Conservation (phyloP, 768 basidiomycete species). For the Lactarius pseudohatsudake region DNA sequence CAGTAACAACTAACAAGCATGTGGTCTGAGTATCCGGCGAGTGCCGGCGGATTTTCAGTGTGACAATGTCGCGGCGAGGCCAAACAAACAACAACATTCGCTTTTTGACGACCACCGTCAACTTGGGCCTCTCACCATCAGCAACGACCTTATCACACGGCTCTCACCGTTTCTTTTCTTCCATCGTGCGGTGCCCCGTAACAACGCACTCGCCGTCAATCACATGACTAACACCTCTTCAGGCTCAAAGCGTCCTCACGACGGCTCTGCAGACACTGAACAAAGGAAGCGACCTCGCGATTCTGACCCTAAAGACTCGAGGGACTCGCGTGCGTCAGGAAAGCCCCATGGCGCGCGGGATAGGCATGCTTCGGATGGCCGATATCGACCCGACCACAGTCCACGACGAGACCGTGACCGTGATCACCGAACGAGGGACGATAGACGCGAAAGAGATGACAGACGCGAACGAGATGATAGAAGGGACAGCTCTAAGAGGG, state of each 20-base stretch:
- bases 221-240: constrained; percentile 77
- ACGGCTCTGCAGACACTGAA: constrained; percentile 46
- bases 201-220: constrained; percentile 47
- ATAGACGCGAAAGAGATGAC: constrained; percentile 34
- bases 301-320: constrained; percentile 62
- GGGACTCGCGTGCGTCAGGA: constrained; percentile 55
- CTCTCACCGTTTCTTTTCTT: constrained; percentile 34
- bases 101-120: constrained; percentile 16
- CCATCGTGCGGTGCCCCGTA: constrained; percentile 83
- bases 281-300: constrained; percentile 55
- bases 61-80: neutral
- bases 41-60: constrained; percentile 2
- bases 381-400: constrained; percentile 33
- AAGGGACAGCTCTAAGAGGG: constrained; percentile 39
- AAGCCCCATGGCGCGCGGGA: constrained; percentile 33
- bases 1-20: too few relatives aligned
- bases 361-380: constrained; percentile 41
- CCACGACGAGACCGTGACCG: constrained; percentile 33
- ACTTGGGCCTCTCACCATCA: constrained; percentile 2
- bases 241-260: constrained; percentile 82
- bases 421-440: constrained; percentile 38
- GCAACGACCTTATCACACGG: constrained; percentile 15
- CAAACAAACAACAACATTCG: constrained; percentile 19
- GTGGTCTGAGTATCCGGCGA: neutral
- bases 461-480: constrained; percentile 33